These are phyloP conservation scores for Rossbeevera mucosa DNA, from an alignment of 768 basidiomycete species.

Conservation along the genomic window DNA sequence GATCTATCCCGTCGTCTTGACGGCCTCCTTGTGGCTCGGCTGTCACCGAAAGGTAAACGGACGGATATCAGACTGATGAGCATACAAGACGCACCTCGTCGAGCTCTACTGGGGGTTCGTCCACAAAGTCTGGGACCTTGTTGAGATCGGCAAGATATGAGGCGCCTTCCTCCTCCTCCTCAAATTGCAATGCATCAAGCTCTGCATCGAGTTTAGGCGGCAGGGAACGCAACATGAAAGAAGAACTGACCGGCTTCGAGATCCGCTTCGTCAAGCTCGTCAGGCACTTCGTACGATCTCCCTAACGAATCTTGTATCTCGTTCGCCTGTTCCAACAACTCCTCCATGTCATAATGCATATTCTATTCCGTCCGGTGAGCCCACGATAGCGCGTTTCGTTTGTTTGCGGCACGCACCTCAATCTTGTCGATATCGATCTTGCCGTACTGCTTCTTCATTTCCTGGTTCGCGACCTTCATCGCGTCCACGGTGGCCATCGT, in stretches of 20 bases:
- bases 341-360: constrained; percentile 98
- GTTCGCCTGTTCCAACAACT: constrained; percentile 92
- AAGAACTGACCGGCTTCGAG: constrained; percentile 78
- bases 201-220: constrained; percentile 46
- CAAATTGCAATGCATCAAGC: constrained; percentile 88
- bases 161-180: constrained; percentile 86
- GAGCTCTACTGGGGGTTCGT: constrained; percentile 74
- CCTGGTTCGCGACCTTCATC: constrained; percentile 94
- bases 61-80: not conserved
- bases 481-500: constrained; percentile 99
- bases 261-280: constrained; percentile 97
- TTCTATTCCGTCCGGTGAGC: constrained; percentile 45
- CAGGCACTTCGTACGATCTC: constrained; percentile 92
- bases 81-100: constrained; percentile 45
- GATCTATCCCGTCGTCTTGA: constrained; percentile 46
- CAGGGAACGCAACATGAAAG: not conserved
- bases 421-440: constrained; percentile 98
- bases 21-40: constrained; percentile 49
- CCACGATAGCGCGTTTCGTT: not conserved
- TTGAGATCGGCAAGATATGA: constrained; percentile 85
- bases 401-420: constrained; percentile 54
- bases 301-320: constrained; percentile 95
- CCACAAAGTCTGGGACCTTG: constrained; percentile 89
- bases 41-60: constrained; percentile 18
- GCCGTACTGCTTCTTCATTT: constrained; percentile 93